A percentile compares a stretch with the other conserved stretches of the same genome.
Evolutionary conservation across 441 rosid genomes (phyloP).

Genomic region (Populus hybrid): DNA sequence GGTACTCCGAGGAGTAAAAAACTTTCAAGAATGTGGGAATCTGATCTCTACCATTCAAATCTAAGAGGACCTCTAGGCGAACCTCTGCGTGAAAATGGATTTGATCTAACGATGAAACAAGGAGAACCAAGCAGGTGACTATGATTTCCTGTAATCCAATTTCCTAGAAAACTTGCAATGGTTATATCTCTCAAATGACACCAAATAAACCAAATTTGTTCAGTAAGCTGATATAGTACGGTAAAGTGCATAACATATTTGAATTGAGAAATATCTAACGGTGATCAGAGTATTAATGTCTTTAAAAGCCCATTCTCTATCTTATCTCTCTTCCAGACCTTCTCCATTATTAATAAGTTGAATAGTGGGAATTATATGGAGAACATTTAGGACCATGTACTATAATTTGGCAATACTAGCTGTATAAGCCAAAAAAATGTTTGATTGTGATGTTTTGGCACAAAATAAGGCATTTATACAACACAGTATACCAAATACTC

Average conservation of each 20-base stretch:
- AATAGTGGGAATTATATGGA: too few relatives aligned
- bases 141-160: fast-evolving
- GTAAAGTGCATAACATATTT: too few relatives aligned
- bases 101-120: not conserved
- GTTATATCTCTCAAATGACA: not conserved
- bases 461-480: too few relatives aligned
- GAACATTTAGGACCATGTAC: too few relatives aligned
- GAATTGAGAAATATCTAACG: not conserved
- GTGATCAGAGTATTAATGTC: not conserved
- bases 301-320: not conserved
- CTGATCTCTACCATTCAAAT: not conserved
- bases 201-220: too few relatives aligned
- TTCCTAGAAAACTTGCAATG: not conserved
- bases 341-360: not conserved
- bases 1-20: not conserved
- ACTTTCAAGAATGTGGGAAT: not conserved
- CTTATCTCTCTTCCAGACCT: not conserved
- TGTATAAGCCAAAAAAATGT: too few relatives aligned
- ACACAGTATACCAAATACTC: not conserved
- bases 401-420: too few relatives aligned
- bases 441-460: too few relatives aligned
- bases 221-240: not conserved
- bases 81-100: not conserved
- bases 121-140: fast-evolving
- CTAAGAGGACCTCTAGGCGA: not conserved